Evolutionary conservation across 768 basidiomycete genomes (phyloP).

Genomic region (Leucosporidium creatinivorum): DNA sequence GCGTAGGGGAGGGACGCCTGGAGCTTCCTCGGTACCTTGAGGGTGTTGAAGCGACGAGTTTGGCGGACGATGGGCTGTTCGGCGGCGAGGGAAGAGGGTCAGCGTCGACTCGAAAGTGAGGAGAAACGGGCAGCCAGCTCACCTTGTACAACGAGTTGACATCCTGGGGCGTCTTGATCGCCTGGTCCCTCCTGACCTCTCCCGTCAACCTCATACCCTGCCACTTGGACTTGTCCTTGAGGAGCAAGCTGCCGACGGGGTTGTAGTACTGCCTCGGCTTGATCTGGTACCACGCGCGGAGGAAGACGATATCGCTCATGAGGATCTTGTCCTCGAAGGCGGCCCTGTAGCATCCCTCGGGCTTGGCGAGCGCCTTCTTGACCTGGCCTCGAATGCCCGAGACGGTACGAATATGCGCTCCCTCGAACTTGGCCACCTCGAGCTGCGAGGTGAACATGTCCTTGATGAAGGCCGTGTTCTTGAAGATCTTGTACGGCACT

Average conservation of each 20-base stretch:
- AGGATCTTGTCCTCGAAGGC: slow-evolving; percentile 98
- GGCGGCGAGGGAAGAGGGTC: neutral
- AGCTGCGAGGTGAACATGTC: slow-evolving; percentile 92
- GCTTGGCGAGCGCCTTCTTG: slow-evolving; percentile 90
- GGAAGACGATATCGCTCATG: slow-evolving; percentile 90
- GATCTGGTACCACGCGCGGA: slow-evolving; percentile 93
- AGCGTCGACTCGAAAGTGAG: neutral
- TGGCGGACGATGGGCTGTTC: slow-evolving; percentile 61
- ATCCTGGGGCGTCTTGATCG: slow-evolving; percentile 67
- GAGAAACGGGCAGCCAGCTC: slow-evolving; percentile 13
- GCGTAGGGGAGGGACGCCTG: slow-evolving; percentile 85
- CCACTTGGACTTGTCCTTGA: slow-evolving; percentile 71
- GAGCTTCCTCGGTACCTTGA: slow-evolving; percentile 80
- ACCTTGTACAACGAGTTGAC: slow-evolving; percentile 82
- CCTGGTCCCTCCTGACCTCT: slow-evolving; percentile 77
- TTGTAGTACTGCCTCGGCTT: slow-evolving; percentile 94
- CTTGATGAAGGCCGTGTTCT: slow-evolving; percentile 96
- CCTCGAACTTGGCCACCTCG: slow-evolving; percentile 97
- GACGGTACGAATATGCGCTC: slow-evolving; percentile 90
- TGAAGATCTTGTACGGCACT: slow-evolving; percentile 92
- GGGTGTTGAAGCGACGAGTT: slow-evolving; percentile 78
- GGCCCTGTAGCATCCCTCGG: slow-evolving; percentile 89
- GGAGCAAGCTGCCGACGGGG: slow-evolving; percentile 82
- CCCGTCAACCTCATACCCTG: slow-evolving; percentile 93
- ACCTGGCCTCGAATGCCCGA: slow-evolving; percentile 94